Evolutionary conservation across 306 rosid genomes (phyloP).

Genomic region (Albizia julibrissin): DNA sequence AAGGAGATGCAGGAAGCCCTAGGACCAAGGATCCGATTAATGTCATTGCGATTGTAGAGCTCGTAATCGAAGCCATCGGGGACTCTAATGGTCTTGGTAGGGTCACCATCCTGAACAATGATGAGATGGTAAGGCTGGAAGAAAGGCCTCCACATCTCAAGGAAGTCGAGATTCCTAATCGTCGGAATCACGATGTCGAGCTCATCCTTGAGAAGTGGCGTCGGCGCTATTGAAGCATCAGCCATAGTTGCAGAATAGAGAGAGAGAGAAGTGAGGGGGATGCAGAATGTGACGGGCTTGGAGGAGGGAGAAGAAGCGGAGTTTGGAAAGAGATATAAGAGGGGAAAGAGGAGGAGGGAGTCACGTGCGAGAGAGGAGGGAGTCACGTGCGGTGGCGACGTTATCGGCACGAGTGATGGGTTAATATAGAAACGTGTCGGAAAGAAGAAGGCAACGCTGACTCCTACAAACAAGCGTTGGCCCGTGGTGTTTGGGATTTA

Average conservation of each 20-base stretch:
- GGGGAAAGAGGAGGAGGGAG: neutral
- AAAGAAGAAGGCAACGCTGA: neutral
- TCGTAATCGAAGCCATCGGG: constrained; percentile 16
- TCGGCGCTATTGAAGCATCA: neutral
- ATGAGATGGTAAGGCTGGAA: constrained; percentile 24
- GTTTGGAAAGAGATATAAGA: neutral
- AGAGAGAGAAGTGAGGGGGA: neutral
- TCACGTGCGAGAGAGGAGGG: neutral
- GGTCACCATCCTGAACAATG: constrained; percentile 23
- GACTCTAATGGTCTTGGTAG: constrained; percentile 1
- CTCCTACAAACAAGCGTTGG: neutral
- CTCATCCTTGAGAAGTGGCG: constrained; percentile 15
- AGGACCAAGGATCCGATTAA: constrained; percentile 12
- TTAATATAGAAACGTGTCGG: neutral
- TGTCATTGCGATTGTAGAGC: constrained; percentile 24
- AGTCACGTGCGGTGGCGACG: neutral
- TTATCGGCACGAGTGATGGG: constrained; percentile 1
- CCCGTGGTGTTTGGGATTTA: neutral
- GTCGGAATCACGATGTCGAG: constrained; percentile 24
- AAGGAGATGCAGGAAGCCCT: constrained; percentile 23
- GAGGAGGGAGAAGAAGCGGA: neutral
- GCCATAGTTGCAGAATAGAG: neutral
- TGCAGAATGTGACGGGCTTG: neutral
- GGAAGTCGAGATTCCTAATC: constrained; percentile 19
- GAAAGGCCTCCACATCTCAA: constrained; percentile 28